A percentile compares a stretch with the other conserved stretches of the same genome.
Evolutionary conservation across 345 rosid species (phyloP).

Genomic region (Rubroshorea leprosula): DNA sequence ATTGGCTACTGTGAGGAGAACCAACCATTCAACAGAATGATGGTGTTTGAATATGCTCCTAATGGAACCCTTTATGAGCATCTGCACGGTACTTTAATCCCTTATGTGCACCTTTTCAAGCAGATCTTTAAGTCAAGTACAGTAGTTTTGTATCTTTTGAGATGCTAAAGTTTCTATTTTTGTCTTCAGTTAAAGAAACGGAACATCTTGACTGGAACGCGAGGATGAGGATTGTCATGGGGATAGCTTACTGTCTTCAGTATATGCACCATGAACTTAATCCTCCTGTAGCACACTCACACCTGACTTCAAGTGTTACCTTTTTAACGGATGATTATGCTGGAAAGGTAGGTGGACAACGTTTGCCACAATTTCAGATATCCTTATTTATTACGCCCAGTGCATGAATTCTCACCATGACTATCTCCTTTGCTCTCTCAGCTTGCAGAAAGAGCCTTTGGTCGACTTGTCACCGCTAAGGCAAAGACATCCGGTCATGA

Average conservation of each 20-base stretch:
- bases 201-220: conserved; percentile 92
- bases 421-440: conserved; percentile 16
- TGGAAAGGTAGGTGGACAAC: conserved; percentile 52
- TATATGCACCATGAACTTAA: conserved; percentile 86
- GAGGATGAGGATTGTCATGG: conserved; percentile 85
- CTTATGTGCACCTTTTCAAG: background rate
- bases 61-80: conserved; percentile 85
- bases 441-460: conserved; percentile 54
- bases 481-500: conserved; percentile 34
- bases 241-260: conserved; percentile 81
- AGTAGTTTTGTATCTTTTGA: background rate
- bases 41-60: conserved; percentile 98
- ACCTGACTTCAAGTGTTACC: conserved; percentile 37
- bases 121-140: background rate
- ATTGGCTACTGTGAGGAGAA: conserved; percentile 84
- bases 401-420: background rate
- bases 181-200: conserved; percentile 59
- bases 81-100: conserved; percentile 56
- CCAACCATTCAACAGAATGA: conserved; percentile 87
- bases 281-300: conserved; percentile 59
- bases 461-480: conserved; percentile 20
- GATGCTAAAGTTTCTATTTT: conserved; percentile 14
- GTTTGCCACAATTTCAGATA: background rate
- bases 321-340: conserved; percentile 89
- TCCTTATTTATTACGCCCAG: background rate